Evolutionary conservation across 2,329 filamentous ascomycete species (phyloP), one percentile per base, ranked within the genome.

Genomic region (Talaromyces atroroseus): DNA sequence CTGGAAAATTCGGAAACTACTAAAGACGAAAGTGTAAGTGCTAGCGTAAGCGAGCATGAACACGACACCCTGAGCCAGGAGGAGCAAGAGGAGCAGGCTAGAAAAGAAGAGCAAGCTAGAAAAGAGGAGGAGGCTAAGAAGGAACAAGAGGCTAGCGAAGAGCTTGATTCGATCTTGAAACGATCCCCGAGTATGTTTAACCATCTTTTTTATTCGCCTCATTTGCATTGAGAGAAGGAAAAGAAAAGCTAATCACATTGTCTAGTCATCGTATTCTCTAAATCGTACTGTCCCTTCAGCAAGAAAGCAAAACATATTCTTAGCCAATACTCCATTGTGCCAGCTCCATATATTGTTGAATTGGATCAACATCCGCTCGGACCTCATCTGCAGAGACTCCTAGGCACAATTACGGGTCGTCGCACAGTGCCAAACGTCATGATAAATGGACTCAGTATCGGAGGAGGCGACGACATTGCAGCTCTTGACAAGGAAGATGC

Each of bases 191-290:
- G 90, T 95, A 82, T 63, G 82, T 76, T 40, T 34, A 34, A 40
- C 24, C 26, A 16, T 55, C 12, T 40, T 53, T 23, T 21, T 53
- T 21, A 49, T 8, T 8, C 4, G 8, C 2, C 26, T 29, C 26
- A 29, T 29, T 2, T 18, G 29, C 34, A 18, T 20, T 16, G 59
- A 56, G 32, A 45, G 24, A 29, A 46, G 56, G 32, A 58, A 24
- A 42, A 23, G 16, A 42, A 20, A 23, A 40, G 54, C 53, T 63
- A 52, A 18, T 47, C 47, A 20, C 18, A 42, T 24, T 56, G 6
- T 62, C 20, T 44, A 94, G 90, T 97, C 59, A 89, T 96, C 70
- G 90, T 99, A 65, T 97, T 97, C 77, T 96, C 91, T 61, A 97
- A 99, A 74, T 84, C 88, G 1, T 96, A 92, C 75, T 99, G 94